Conservation (phyloP, 345 rosid genomes). For the Melaleuca alternifolia region DNA sequence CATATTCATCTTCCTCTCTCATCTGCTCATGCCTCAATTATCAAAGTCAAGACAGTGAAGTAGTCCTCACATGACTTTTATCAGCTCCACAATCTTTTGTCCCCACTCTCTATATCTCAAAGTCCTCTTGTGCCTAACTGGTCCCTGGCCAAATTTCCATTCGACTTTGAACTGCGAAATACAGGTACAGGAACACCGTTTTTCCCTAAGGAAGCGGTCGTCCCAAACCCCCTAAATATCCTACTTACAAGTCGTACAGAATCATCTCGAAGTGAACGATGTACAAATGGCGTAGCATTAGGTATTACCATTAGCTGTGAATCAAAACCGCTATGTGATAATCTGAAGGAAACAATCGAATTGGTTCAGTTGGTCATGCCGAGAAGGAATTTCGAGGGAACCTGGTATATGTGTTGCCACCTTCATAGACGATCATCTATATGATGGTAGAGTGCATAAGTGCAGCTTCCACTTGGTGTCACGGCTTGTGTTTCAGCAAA, state of each 20-base stretch:
- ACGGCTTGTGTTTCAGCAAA: background rate
- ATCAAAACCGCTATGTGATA: background rate
- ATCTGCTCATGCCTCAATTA: background rate
- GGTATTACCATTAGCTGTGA: background rate
- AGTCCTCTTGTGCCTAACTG: conserved; percentile 1
- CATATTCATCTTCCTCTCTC: background rate
- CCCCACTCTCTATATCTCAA: background rate
- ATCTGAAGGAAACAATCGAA: background rate
- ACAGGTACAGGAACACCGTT: background rate
- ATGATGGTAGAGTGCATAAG: background rate
- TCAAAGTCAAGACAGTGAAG: background rate
- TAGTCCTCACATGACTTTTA: conserved; percentile 6
- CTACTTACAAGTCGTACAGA: background rate
- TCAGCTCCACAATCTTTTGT: conserved; percentile 20
- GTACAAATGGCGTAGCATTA: background rate
- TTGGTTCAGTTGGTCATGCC: background rate
- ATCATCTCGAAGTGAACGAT: background rate
- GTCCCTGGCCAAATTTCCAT: background rate
- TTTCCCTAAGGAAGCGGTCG: background rate
- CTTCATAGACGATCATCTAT: background rate
- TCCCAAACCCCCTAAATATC: background rate
- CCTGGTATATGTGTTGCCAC: background rate
- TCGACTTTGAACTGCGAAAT: background rate
- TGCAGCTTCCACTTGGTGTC: background rate
- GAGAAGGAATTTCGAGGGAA: background rate